Evolutionary conservation across 176 grass and related monocot species (phyloP).

Genomic region (Avena insularis): DNA sequence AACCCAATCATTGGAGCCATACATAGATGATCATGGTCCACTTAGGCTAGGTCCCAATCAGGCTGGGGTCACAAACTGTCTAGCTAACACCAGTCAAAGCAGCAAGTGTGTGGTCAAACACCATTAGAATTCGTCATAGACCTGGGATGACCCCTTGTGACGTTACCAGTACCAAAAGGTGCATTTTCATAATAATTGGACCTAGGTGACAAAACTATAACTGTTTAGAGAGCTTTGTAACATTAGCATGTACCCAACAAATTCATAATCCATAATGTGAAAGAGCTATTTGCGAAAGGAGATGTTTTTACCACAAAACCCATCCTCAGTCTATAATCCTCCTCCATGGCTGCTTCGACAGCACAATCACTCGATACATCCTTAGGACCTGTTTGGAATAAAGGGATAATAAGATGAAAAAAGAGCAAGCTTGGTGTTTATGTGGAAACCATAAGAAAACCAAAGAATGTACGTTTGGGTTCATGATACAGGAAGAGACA

Average conservation of each 20-base stretch:
- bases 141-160: background rate
- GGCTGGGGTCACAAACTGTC: background rate
- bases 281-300: background rate
- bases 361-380: background rate
- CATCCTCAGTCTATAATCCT: background rate
- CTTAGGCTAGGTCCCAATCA: background rate
- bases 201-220: background rate
- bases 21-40: background rate
- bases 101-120: background rate
- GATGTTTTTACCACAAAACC: constrained; percentile 14
- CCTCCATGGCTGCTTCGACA: background rate
- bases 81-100: background rate
- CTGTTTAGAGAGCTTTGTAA: background rate
- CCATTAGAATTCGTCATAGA: background rate
- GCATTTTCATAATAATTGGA: background rate
- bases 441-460: constrained; percentile 1
- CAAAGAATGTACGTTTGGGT: background rate
- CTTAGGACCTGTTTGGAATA: background rate
- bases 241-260: background rate
- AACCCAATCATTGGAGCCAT: background rate
- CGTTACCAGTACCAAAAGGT: background rate
- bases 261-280: background rate
- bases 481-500: background rate
- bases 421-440: background rate
- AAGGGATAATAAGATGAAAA: background rate